Base-by-base conservation (phyloP, 2,329 filamentous ascomycete species). In the Alternaria novae-zelandiae region DNA sequence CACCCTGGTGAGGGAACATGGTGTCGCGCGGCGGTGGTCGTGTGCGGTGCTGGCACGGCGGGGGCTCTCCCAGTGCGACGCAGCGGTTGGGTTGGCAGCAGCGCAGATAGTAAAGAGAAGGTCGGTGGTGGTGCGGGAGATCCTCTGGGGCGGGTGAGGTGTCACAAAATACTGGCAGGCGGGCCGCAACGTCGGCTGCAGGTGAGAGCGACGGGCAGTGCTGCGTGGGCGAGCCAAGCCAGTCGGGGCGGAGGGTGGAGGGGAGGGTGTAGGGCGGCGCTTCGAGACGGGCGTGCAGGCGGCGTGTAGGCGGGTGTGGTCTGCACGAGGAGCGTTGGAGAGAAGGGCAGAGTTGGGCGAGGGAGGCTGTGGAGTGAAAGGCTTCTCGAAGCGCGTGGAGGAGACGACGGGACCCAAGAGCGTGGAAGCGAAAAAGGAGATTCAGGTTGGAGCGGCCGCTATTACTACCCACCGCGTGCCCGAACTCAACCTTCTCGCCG, bases 1-100 rank as follows among this genome's bases (percentile, higher is more conserved):
- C 75, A 57, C 69, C 73, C 68, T 74, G 68, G 67, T 78, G 75
- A 70, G 77, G 75, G 63, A 77, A 79, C 77, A 79, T 79, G 66
- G 65, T 47, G 25, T 46, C 47, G 11, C 50, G 55, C 23, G 54
- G 57, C 47, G 47, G 58, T 58, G 43, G 49, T 20, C 25, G 6
- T 17, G 46, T 63, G 72, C 70, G 73, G 66, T 57, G 65, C 65
- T 68, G 73, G 71, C 69, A 74, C 64, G 73, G 68, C 68, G 74
- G 64, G 71, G 73, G 63, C 28, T 46, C 44, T 65, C 73, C 70
- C 67, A 64, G 67, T 70, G 69, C 51, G 66, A 68, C 54, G 49
- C 46, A 43, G 53, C 46, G 55, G 30, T 12, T 44, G 53, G 63
- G 65, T 15, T 46, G 54, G 45, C 20, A 32, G n/a, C 15, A 30